Conservation (phyloP, 257 asterid genomes). For the Fraxinus quadrangulata region DNA sequence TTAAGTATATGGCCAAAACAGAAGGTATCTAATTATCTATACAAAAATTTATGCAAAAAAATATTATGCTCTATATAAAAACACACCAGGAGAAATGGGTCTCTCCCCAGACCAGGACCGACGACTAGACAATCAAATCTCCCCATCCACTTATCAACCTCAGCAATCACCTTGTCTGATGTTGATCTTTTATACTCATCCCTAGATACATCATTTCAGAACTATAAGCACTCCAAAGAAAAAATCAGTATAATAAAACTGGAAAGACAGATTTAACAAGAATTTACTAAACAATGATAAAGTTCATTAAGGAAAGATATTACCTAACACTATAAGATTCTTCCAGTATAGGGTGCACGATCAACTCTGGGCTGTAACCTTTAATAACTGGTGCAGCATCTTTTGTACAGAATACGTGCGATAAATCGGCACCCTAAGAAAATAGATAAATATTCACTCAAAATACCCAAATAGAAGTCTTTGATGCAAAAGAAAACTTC, state of each 20-base stretch:
- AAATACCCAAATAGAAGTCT: conserved; percentile 4
- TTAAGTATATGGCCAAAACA: not conserved
- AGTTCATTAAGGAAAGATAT: conserved; percentile 11
- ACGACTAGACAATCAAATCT: conserved; percentile 91
- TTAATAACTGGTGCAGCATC: conserved; percentile 93
- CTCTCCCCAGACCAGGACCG: conserved; percentile 99
- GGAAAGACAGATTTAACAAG: not conserved
- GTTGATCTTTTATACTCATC: conserved; percentile 68
- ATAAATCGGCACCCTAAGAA: conserved; percentile 92
- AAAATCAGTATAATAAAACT: conserved; percentile 6
- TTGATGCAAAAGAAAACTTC: conserved; percentile 4
- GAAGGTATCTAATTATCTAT: not conserved
- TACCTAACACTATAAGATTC: conserved; percentile 90
- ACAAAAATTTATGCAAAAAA: conserved; percentile 12
- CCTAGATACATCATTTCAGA: conserved; percentile 50
- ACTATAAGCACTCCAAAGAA: conserved; percentile 29
- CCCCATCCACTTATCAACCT: conserved; percentile 96
- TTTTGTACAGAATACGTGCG: conserved; percentile 94
- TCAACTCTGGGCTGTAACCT: conserved; percentile 93
- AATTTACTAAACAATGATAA: not conserved
- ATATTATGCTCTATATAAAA: conserved; percentile 18
- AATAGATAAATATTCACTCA: conserved; percentile 22
- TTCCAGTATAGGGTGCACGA: conserved; percentile 93
- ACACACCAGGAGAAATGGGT: conserved; percentile 87
- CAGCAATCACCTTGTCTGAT: conserved; percentile 70